Conservation (phyloP, 148 eudicot genomes). For the Nepenthes gracilis region DNA sequence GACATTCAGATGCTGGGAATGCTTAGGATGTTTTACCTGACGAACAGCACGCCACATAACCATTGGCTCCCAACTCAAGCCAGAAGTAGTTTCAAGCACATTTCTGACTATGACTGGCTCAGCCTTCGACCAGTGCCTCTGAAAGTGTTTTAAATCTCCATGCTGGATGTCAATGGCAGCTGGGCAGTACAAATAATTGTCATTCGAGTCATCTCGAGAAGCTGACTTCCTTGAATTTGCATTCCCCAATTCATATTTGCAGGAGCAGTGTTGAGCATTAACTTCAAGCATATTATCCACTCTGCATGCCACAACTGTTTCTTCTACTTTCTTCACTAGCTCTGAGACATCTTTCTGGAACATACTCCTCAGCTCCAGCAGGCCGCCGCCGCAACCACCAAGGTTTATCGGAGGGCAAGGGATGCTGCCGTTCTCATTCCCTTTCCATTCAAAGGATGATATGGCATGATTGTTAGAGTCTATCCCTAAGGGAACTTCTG, state of each 20-base stretch:
- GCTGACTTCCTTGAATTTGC: constrained; percentile 28
- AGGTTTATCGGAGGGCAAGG: constrained; percentile 43
- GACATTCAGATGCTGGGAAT: constrained; percentile 24
- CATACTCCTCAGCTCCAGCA: constrained; percentile 27
- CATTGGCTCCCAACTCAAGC: constrained; percentile 69
- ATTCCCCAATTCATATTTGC: constrained; percentile 9
- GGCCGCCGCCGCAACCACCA: constrained; percentile 43
- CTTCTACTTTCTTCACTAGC: constrained; percentile 21
- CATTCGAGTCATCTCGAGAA: constrained; percentile 28
- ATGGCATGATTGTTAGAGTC: not conserved
- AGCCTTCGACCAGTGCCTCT: constrained; percentile 44
- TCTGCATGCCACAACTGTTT: constrained; percentile 11
- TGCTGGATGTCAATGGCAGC: constrained; percentile 20
- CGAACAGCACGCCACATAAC: constrained; percentile 60
- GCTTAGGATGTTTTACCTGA: constrained; percentile 20
- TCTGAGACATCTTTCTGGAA: constrained; percentile 22
- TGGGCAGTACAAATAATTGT: constrained; percentile 36
- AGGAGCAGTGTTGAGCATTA: constrained; percentile 13
- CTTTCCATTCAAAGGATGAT: constrained; percentile 30
- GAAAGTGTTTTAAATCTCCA: constrained; percentile 34
- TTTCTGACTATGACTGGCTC: constrained; percentile 46
- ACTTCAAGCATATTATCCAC: constrained; percentile 9
- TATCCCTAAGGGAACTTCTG: not conserved
- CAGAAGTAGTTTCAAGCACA: constrained; percentile 36
- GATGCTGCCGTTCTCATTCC: constrained; percentile 35